Evolutionary conservation across 2,329 filamentous ascomycete species (phyloP), one percentile per base, ranked within the genome.

Genomic region (Colletotrichum sp.): DNA sequence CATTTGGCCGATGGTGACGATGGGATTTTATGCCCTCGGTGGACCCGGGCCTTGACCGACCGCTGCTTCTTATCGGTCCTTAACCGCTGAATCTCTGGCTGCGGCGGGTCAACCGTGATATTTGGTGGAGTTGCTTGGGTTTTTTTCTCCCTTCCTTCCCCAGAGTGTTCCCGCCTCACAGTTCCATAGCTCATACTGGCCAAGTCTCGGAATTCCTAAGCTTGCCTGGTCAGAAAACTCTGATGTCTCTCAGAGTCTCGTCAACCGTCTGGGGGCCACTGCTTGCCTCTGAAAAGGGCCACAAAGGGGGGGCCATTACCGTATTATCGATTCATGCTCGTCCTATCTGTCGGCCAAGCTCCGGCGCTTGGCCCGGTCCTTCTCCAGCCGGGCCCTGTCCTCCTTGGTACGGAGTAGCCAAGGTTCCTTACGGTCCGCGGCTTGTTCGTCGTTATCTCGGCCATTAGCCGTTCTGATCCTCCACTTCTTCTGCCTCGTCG

Each of bases 1-100:
- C 67, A 76, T 76, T 76, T 76, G 75, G 67, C 75, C 75, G 75
- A 75, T 71, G 22, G 57, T 70, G 66, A 76, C 75, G 36, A 76
- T 52, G 52, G 39, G 16, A 60, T 75, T 76, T 76, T 55, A 76
- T 76, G 75, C 75, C 66, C 60, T 71, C 75, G 66, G 75, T 76
- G 75, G 75, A 71, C 22, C 75, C 66, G 71, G 71, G 34, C 39
- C 71, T 75, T 70, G 71, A 75, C 66, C 71, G 72, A 75, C 67
- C 57, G 52, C 66, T 75, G 65, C 66, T 62, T 64, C 75, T 65
- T 76, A 76, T 76, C 75, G 75, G 75, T 75, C 75, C 75, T 75
- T 76, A 76, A 73, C 70, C 74, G 74, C 74, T 76, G 66, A 75
- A 75, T 75, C 71, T 76, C 32, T 64, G 62, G 36, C 52, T 32